A percentile compares a stretch with the other conserved stretches of the same genome.
Conservation (phyloP, 495 filamentous ascomycete genomes). For the Trichocladium uniseriatum region DNA sequence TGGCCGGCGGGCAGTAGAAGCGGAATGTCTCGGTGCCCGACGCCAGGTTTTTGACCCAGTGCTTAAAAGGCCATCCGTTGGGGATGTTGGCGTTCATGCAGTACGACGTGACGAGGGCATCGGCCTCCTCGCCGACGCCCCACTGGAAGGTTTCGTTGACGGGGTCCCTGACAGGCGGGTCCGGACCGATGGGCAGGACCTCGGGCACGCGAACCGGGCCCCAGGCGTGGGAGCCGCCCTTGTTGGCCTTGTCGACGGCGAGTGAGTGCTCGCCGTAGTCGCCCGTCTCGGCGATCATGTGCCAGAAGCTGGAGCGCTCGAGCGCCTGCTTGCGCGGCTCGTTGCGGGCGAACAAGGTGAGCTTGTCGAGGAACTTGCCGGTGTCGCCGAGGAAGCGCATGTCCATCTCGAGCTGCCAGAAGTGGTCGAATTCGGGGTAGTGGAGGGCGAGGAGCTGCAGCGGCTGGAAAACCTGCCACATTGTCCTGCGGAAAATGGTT, state of each 20-base stretch:
- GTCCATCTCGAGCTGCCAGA: slow-evolving; percentile 57
- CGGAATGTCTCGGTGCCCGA: slow-evolving; percentile 18
- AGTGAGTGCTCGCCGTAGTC: slow-evolving; percentile 16
- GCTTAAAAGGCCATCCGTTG: slow-evolving; percentile 41
- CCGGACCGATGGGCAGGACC: slow-evolving; percentile 39
- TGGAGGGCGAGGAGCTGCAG: slow-evolving; percentile 50
- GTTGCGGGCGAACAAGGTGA: slow-evolving; percentile 41
- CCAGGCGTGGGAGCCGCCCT: slow-evolving; percentile 43
- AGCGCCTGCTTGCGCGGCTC: slow-evolving; percentile 43
- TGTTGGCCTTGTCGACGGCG: slow-evolving; percentile 19
- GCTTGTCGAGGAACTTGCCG: slow-evolving; percentile 41
- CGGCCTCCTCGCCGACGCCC: slow-evolving; percentile 53
- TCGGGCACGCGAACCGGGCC: slow-evolving; percentile 44
- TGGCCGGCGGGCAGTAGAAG: slow-evolving; percentile 30
- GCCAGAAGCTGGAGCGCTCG: slow-evolving; percentile 30
- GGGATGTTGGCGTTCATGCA: slow-evolving; percentile 40
- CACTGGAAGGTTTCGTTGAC: slow-evolving; percentile 43
- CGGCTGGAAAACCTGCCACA: slow-evolving; percentile 34
- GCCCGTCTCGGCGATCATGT: slow-evolving; percentile 27
- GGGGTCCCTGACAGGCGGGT: slow-evolving; percentile 34
- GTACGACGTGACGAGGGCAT: slow-evolving; percentile 44
- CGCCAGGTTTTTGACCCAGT: slow-evolving; percentile 34
- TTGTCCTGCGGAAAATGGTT: slow-evolving; percentile 16
- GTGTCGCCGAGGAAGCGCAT: slow-evolving; percentile 48
- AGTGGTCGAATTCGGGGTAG: slow-evolving; percentile 50